Percentiles rank a stretch among this genome's conserved stretches.
phyloP scores from a whole-genome alignment of 805 yeast species.

The Pichia phayaonensis region DNA sequence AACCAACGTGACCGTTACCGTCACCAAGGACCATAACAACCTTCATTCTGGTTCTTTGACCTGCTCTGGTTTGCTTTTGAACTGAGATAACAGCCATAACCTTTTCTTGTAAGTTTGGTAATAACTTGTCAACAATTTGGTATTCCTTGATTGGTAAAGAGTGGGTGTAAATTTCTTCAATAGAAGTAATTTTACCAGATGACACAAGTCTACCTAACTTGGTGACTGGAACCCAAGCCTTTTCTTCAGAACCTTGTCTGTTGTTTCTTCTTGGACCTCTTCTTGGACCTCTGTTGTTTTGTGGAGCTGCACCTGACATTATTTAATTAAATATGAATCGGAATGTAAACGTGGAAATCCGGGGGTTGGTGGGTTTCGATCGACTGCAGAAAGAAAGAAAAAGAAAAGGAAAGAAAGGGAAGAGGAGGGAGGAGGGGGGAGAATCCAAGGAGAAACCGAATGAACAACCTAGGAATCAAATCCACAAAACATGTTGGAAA shows the following conservation, averaged over 20 bases:
- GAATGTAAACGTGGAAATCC: slow-evolving; percentile 66
- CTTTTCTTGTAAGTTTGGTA: slow-evolving; percentile 95
- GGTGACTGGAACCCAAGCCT: slow-evolving; percentile 99
- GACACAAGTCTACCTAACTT: slow-evolving; percentile 99
- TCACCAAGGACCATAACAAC: slow-evolving; percentile 99
- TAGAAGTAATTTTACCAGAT: slow-evolving; percentile 94
- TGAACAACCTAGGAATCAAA: neutral
- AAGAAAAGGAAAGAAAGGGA: too few species aligned
- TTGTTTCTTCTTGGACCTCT: slow-evolving; percentile 58
- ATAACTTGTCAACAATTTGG: slow-evolving; percentile 95
- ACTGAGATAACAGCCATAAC: slow-evolving; percentile 99
- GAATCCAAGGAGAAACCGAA: neutral
- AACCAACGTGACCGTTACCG: slow-evolving; percentile 99
- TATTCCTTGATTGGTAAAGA: slow-evolving; percentile 98
- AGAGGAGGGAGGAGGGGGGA: neutral
- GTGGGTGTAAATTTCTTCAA: slow-evolving; percentile 99
- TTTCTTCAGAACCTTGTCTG: slow-evolving; percentile 84
- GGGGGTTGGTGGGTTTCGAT: slow-evolving; percentile 63
- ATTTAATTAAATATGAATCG: slow-evolving; percentile 30
- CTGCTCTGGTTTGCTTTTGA: slow-evolving; percentile 99
- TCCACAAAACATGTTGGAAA: neutral
- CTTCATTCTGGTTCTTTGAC: slow-evolving; percentile 99
- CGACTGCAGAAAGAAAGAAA: slow-evolving; percentile 27
- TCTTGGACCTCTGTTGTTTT: slow-evolving; percentile 36
- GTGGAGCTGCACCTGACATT: slow-evolving; percentile 41